A percentile compares a stretch with the other conserved stretches of the same genome.
These are phyloP conservation scores for Vitis riparia DNA, from an alignment of 164 flowering plant genomes.

Conservation along the genomic window DNA sequence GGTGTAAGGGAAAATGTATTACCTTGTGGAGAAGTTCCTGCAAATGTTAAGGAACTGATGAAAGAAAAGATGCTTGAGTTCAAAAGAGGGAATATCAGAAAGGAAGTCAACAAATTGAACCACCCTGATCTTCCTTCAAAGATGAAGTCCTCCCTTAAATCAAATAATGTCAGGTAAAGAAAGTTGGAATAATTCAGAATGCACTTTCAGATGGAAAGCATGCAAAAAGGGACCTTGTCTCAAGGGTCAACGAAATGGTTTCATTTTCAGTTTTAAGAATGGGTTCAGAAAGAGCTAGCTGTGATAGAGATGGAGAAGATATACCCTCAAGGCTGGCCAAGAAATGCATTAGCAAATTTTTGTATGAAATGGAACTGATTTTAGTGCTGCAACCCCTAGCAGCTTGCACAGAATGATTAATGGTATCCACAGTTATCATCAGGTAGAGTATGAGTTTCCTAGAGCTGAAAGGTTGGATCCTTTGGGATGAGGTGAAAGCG, in stretches of 20 bases:
- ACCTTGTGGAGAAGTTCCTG: slow-evolving; percentile 46
- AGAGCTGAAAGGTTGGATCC: slow-evolving; percentile 57
- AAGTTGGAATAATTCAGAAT: slow-evolving; percentile 13
- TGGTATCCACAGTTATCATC: slow-evolving; percentile 19
- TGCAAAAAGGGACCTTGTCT: not conserved
- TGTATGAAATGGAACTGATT: slow-evolving; percentile 51
- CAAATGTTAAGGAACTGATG: slow-evolving; percentile 29
- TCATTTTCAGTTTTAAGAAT: not conserved
- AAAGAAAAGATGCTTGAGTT: slow-evolving; percentile 24
- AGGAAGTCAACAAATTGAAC: slow-evolving; percentile 20
- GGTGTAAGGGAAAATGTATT: slow-evolving; percentile 46
- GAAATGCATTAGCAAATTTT: slow-evolving; percentile 50
- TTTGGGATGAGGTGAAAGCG: slow-evolving; percentile 39
- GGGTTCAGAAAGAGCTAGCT: slow-evolving; percentile 4
- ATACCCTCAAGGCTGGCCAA: slow-evolving; percentile 19
- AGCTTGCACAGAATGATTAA: slow-evolving; percentile 47
- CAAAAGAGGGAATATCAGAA: slow-evolving; percentile 17
- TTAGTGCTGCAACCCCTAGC: slow-evolving; percentile 31
- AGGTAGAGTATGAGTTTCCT: slow-evolving; percentile 24
- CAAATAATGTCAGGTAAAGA: slow-evolving; percentile 10
- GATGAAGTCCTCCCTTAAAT: slow-evolving; percentile 11
- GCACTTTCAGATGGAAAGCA: slow-evolving; percentile 9
- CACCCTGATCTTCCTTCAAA: slow-evolving; percentile 17
- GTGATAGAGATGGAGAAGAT: slow-evolving; percentile 9
- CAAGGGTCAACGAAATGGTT: slow-evolving; percentile 1